Evolutionary conservation across 305 asterid genomes (phyloP).

Genomic region (Fraxinus baroniana): DNA sequence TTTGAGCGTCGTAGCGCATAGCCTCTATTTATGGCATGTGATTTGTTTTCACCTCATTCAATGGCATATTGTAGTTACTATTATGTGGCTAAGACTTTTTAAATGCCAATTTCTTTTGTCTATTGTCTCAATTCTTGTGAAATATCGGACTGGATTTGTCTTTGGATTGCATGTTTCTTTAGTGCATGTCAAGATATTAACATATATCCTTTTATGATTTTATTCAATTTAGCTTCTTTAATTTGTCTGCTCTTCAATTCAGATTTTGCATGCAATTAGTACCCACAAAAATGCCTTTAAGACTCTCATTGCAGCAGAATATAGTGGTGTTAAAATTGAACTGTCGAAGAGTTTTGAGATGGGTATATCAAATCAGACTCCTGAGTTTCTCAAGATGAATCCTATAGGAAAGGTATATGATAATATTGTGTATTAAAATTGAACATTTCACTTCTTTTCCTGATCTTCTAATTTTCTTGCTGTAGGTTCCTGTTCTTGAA

Average conservation of each 20-base stretch:
- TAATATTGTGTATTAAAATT: background rate
- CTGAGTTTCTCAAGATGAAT: slow-evolving; percentile 58
- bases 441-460: background rate
- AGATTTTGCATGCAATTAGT: slow-evolving; percentile 37
- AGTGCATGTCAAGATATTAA: background rate
- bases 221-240: slow-evolving; percentile 13
- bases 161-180: background rate
- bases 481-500: slow-evolving; percentile 77
- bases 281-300: slow-evolving; percentile 38
- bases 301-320: slow-evolving; percentile 49
- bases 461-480: slow-evolving; percentile 13
- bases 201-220: background rate
- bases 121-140: background rate
- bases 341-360: slow-evolving; percentile 43
- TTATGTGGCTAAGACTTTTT: background rate
- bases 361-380: slow-evolving; percentile 54
- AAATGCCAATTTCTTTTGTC: background rate
- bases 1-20: background rate
- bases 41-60: background rate
- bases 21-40: background rate
- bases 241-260: background rate
- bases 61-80: background rate
- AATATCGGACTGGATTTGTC: background rate
- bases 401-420: slow-evolving; percentile 47
- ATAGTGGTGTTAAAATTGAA: slow-evolving; percentile 43